Evolutionary conservation across 306 rosid genomes (phyloP), one percentile per base, ranked within the genome.

Genomic region (Dryas drummondii): DNA sequence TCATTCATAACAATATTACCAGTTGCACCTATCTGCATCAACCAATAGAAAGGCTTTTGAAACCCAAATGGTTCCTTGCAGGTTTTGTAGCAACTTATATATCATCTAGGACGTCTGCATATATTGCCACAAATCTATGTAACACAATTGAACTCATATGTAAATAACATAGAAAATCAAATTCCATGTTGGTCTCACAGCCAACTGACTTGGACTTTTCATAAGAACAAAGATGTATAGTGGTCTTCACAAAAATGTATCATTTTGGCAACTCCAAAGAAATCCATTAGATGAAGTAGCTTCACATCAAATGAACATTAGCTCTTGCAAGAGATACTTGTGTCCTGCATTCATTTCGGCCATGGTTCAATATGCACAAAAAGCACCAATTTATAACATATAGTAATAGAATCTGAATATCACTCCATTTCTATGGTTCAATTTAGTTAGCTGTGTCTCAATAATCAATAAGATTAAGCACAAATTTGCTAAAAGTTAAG

Each of bases 171-270:
- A 3, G 42, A n/a, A 58, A 50, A 19, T 68, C 3, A 32, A 32
- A 32, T 26, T 15, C 56, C 77, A 60, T 11, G 22, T 48, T 61
- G 79, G 65, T 54, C 55, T 58, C 27, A 27, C 17, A 63, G 14
- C 45, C 46, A 19, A 72, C 26, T 72, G 68, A 77, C 58, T 48
- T 37, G 58, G 51, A 9, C 54, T 73, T 8, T 53, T 44, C 41
- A 56, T 45, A 66, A 52, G 59, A 64, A 76, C 48, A 46, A n/a
- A 47, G 48, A 75, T 44, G 13, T 41, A 37, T 49, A 32, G 9
- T 13, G 7, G 59, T 76, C 44, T 67, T 67, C 42, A 37, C 49
- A 19, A 6, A n/a, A 9, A 0, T 46, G 55, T 54, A 17, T 59
- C 64, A 26, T 9, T 41, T 13, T 51, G 69, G 22, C 56, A 17